Base-by-base conservation (phyloP, 495 filamentous ascomycete species). In the Aspergillus saccharolyticus region DNA sequence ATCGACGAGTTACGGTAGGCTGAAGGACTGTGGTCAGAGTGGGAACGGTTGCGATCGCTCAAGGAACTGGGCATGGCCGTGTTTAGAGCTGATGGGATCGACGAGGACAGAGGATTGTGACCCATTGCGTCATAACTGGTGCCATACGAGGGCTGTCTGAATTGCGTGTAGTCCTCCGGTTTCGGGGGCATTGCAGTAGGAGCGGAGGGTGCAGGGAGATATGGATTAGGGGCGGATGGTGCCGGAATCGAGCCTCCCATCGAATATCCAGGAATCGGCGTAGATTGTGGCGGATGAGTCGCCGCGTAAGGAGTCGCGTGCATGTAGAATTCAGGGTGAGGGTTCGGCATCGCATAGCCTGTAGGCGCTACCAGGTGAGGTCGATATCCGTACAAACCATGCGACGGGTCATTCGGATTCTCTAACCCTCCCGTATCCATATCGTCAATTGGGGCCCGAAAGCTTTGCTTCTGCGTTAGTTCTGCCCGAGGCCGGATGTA, bases 401-500 rank as follows among this genome's bases (percentile, higher is more conserved):
- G 70, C 4, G 71, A 63, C 2, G 71, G 70, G 44, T 78, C 72
- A 43, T 71, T 70, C 15, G 70, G 42, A 53, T 63, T 72, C 22
- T 76, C 76, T 56, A 77, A 56, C 18, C 71, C 71, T 42, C 68
- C 72, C 42, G 74, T 71, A 20, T 80, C 81, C 14, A 77, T 63
- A 42, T 88, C 85, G 51, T 88, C 85, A 44, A 89, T 76, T 3
- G 84, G 85, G 9, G 81, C 79, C 15, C 87, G 80, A 74, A 91
- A 91, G 66, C 84, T 89, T 57, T 88, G 85, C 55, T 82, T 82
- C 7, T 80, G 77, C 42, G 86, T 76, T 25, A 91, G 70, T 44
- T 87, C 80, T 0, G 64, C 50, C 1, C 86, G 84, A 24, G 84
- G 81, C 2, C 70, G 74, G 24, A 89, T 72, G 59, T 78, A 76